Base-by-base conservation (phyloP, 1,284 basidiomycete genomes). In the Taiwanofungus camphoratus region DNA sequence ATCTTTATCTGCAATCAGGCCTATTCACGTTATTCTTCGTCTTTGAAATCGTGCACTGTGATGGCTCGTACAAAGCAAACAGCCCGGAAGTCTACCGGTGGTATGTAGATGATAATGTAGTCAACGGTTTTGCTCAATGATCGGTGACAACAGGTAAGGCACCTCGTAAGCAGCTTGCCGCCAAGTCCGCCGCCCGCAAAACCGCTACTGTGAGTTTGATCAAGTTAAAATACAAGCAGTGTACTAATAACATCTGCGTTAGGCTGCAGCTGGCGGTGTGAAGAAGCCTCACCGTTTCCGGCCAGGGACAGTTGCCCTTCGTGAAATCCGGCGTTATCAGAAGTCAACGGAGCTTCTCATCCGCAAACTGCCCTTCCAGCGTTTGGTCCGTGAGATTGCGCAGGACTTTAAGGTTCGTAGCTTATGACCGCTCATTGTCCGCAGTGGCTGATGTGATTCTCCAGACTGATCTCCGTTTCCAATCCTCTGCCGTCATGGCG, bases 241-340 rank as follows among this genome's bases (percentile, higher is more conserved):
- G 1, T 29, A 29, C n/a, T 29, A 29, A 9, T 29, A 12, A 40
- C 32, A 29, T 13, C 4, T 11, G 3, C 31, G 3, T 9, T 29
- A 61, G 61, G 48, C 58, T 6, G 50, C 74, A 27, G 73, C 84
- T 42, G 84, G 86, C 65, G 87, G 87, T 71, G 84, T 86, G 60
- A 85, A 87, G 81, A 87, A 84, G 76, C 82, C 82, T 49, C 83
- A 87, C 69, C 76, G 71, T 39, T 74, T 74, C 69, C 64, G 72
- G 35, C 73, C 73, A 3, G 73, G 73, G 39, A 90, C 87, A 52
- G 87, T 90, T 65, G 87, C 87, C 51, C 80, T 90, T 49, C 82
- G 87, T 68, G 87, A 90, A 69, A 90, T 90, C 60, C 75, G 87
- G 63, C 74, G 83, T 51, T 90, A 89, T 76, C 87, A 90, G 65